Base-by-base conservation (phyloP, 2,329 filamentous ascomycete species). In the Meredithiella fracta region DNA sequence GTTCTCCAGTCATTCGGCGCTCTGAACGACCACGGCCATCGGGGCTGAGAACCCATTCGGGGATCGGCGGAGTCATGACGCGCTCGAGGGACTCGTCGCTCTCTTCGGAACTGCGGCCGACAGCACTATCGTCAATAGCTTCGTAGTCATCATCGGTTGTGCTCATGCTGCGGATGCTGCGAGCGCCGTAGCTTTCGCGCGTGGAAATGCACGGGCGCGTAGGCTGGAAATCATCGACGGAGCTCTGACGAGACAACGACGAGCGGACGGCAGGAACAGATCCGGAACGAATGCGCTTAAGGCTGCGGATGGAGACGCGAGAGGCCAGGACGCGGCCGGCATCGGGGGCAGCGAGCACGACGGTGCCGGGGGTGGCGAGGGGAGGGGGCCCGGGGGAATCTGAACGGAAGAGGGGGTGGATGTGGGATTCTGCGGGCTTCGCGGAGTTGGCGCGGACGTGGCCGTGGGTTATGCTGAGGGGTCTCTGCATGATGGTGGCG, bases 371-470 rank as follows among this genome's bases (percentile, higher is more conserved):
- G 0, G 82, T 85, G 1, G 76, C 74, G 4, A 78, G 68, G 0
- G 84, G 78, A 1, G 83, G 80, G 6, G 83, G 83, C 1, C 73
- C 75, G 0, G 82, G 82, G 42, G 80, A 85, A 64, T 86, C 83
- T 4, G 81, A 82, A 58, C 85, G 76, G 70, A 90, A 89, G 2
- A 90, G 73, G 7, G 85, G 85, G 65, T 90, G 85, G 49, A 89
- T 88, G 63, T 88, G 79, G 2, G 80, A 73, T 65, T 89, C 83
- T 62, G 57, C 57, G 23, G 57, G 54, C 73, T 74, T 52, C 64
- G 70, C 42, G 38, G 57, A 53, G n/a, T 29, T n/a, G 9, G 53
- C 31, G 23, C 53, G 47, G 22, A 47, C 50, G 42, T 59, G 57
- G 9, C 34, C 40, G 17, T 20, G 53, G 34, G 40, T 52, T 5